Percentiles rank a stretch among this genome's conserved stretches.
Evolutionary conservation across 2,329 filamentous ascomycete genomes (phyloP).

Genomic region (Fusarium sp.): DNA sequence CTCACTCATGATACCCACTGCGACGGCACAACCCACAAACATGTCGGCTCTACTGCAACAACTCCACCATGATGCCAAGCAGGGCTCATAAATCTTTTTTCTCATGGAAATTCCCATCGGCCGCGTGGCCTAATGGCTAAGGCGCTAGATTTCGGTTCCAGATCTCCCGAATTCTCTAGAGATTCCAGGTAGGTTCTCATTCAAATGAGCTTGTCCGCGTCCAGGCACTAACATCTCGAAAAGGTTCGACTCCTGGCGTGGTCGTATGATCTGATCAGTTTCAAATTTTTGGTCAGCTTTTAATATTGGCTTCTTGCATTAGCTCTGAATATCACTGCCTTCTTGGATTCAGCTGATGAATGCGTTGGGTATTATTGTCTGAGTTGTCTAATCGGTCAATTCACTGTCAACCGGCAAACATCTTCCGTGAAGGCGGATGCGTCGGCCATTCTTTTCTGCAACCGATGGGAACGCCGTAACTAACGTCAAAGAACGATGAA

Average conservation of each 20-base stretch:
- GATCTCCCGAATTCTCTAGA: constrained; percentile 32
- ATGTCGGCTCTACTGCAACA: neutral
- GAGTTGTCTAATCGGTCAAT: constrained; percentile 1
- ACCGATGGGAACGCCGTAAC: neutral
- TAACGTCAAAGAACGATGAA: neutral
- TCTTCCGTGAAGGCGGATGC: neutral
- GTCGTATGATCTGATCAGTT: constrained; percentile 29
- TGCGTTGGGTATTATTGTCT: neutral
- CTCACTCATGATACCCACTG: constrained; percentile 9
- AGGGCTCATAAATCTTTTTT: constrained; percentile 7
- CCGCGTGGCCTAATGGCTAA: constrained; percentile 44
- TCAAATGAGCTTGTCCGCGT: neutral
- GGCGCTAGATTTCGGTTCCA: constrained; percentile 41
- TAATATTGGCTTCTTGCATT: neutral
- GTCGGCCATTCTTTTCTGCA: neutral
- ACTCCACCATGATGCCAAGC: constrained; percentile 8
- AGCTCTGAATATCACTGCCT: neutral
- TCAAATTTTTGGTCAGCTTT: constrained; percentile 1
- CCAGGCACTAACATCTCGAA: constrained; percentile 5
- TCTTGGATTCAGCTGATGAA: neutral
- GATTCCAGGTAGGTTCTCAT: constrained; percentile 37
- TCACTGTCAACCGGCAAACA: neutral
- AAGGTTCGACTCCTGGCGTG: constrained; percentile 44
- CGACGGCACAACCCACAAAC: neutral
- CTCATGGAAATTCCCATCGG: constrained; percentile 4